Conservation (phyloP, 1,284 basidiomycete genomes). For the Apiotrichum laibachii region DNA sequence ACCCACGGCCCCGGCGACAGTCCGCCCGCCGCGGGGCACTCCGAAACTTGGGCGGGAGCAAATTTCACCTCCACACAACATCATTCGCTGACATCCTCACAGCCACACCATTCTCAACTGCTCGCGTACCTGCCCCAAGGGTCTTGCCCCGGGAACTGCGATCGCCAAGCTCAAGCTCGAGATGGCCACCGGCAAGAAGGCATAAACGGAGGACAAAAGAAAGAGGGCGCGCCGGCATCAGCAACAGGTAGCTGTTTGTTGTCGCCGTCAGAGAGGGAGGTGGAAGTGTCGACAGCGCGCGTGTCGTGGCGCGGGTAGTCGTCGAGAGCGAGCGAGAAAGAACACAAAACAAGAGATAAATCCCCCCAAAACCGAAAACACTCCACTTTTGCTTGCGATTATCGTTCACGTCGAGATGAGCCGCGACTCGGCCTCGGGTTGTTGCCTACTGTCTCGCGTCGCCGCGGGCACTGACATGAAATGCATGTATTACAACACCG, state of each 20-base stretch:
- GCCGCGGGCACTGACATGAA: neutral
- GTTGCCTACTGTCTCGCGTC: constrained; percentile 1
- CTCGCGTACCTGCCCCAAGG: constrained; percentile 90
- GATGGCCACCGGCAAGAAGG: constrained; percentile 63
- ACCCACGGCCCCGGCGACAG: neutral
- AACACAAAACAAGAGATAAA: no score
- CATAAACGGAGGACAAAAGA: neutral
- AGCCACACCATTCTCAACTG: constrained; percentile 96
- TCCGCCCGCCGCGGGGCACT: neutral
- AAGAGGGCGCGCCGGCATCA: neutral
- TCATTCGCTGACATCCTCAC: constrained; percentile 28
- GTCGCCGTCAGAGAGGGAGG: neutral
- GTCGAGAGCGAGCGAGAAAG: no score
- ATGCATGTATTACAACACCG: constrained; percentile 2
- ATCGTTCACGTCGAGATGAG: no score
- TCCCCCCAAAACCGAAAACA: no score
- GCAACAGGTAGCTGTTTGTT: neutral
- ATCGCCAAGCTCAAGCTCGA: constrained; percentile 88
- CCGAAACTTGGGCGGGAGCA: constrained; percentile 20
- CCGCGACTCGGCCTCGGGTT: neutral
- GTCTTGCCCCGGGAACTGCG: constrained; percentile 79
- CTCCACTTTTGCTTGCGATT: no score
- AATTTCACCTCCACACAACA: neutral
- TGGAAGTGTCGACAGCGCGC: neutral
- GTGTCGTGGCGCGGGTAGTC: neutral